These are phyloP conservation scores for Rhizophlyctis rosea DNA, from an alignment of 192 early-diverging fungal genomes.

Conservation along the genomic window DNA sequence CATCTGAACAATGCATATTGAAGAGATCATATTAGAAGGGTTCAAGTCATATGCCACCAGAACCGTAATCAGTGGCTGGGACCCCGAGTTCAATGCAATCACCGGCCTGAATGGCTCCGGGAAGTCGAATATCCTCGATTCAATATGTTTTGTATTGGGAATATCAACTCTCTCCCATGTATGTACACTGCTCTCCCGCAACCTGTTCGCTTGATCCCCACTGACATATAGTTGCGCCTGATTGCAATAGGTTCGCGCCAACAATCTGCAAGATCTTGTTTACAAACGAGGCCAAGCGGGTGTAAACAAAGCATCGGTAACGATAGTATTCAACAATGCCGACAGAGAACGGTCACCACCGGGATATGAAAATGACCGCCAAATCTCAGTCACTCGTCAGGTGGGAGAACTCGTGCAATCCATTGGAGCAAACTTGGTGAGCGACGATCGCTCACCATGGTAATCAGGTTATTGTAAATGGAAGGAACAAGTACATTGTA, in stretches of 20 bases:
- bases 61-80: conserved; percentile 97
- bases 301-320: conserved; percentile 95
- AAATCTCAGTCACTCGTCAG: conserved; percentile 94
- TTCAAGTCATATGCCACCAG: conserved; percentile 98
- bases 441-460: conserved; percentile 7
- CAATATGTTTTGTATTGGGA: conserved; percentile 98
- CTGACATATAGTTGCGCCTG: too few species aligned
- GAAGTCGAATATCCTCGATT: conserved; percentile 97
- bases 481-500: conserved; percentile 94
- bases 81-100: conserved; percentile 96
- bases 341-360: conserved; percentile 80
- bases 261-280: conserved; percentile 90
- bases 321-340: conserved; percentile 93
- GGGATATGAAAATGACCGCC: conserved; percentile 79
- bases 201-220: too few species aligned
- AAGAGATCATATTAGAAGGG: conserved; percentile 96
- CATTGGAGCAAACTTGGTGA: too few species aligned
- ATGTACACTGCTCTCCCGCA: too few species aligned
- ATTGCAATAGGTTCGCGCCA: conserved; percentile 73
- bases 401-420: conserved; percentile 47
- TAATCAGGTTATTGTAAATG: conserved; percentile 72
- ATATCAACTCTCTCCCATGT: conserved; percentile 91
- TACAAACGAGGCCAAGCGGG: conserved; percentile 99
- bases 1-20: conserved; percentile 58
- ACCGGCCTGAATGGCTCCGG: conserved; percentile 98